phyloP scores from a whole-genome alignment of 352 stramenopile genomes.

The Elongisporangium prolatum region DNA sequence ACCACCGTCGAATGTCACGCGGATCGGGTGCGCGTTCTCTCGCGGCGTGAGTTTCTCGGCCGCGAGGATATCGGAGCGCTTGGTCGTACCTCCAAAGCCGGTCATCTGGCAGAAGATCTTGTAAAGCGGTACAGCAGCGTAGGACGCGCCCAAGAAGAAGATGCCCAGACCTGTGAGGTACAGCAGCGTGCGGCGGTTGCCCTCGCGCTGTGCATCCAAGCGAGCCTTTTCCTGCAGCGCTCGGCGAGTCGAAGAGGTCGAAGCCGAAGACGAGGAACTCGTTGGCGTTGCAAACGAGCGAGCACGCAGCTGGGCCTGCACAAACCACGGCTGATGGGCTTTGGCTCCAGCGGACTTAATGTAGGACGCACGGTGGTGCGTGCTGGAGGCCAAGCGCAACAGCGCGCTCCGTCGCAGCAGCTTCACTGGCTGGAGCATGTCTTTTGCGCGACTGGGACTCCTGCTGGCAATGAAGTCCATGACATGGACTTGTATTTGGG shows the following conservation, averaged over 20 bases:
- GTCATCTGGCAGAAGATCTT: constrained; percentile 99
- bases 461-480: neutral
- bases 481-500: neutral
- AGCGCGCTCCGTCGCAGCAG: neutral
- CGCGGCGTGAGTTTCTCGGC: constrained; percentile 88
- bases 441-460: neutral
- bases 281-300: neutral
- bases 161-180: constrained; percentile 94
- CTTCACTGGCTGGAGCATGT: neutral
- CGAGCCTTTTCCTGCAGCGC: neutral
- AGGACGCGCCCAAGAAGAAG: constrained; percentile 92
- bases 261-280: neutral
- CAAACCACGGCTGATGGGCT: neutral
- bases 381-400: neutral
- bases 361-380: neutral
- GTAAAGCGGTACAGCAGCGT: constrained; percentile 97
- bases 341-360: neutral
- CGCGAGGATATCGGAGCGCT: constrained; percentile 67
- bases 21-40: constrained; percentile 90
- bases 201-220: constrained; percentile 24
- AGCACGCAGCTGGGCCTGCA: neutral
- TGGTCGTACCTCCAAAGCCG: constrained; percentile 95
- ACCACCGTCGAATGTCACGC: constrained; percentile 95
- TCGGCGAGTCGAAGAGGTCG: neutral
- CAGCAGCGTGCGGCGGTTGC: constrained; percentile 89